Percentiles rank a stretch among this genome's conserved stretches.
Evolutionary conservation across 2,329 filamentous ascomycete species (phyloP).

Genomic region (Diaporthe destruens): DNA sequence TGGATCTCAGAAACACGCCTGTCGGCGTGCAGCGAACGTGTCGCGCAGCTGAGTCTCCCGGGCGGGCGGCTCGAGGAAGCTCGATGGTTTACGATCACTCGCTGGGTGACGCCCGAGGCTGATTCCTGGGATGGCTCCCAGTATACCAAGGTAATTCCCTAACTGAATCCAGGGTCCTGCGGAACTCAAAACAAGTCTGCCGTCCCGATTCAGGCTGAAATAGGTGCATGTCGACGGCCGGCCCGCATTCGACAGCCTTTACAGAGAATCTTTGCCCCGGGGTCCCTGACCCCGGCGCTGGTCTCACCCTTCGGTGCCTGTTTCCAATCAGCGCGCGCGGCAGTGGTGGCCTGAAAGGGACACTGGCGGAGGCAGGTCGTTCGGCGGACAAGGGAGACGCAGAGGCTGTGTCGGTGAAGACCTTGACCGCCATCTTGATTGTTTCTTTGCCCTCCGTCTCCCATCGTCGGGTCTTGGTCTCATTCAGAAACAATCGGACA

Average conservation of each 20-base stretch:
- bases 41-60: slow-evolving; percentile 1
- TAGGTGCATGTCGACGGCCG: slow-evolving; percentile 28
- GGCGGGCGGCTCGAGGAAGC: neutral
- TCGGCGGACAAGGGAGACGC: neutral
- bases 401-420: neutral
- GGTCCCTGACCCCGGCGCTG: slow-evolving; percentile 19
- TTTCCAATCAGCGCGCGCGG: slow-evolving; percentile 31
- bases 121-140: neutral
- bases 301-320: slow-evolving; percentile 25
- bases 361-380: neutral
- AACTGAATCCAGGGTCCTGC: slow-evolving; percentile 5
- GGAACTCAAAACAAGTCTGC: slow-evolving; percentile 17
- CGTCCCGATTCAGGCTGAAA: slow-evolving; percentile 30
- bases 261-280: slow-evolving; percentile 20
- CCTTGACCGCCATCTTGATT: slow-evolving; percentile 16
- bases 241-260: slow-evolving; percentile 9
- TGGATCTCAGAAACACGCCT: neutral
- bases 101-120: neutral
- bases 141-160: neutral
- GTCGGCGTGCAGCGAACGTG: neutral
- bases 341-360: slow-evolving; percentile 16
- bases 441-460: neutral
- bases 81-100: neutral
- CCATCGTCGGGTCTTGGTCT: slow-evolving; percentile 21
- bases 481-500: slow-evolving; percentile 6